Base-by-base conservation (phyloP, 23 red algal genomes). In the Agarophyton chilense region DNA sequence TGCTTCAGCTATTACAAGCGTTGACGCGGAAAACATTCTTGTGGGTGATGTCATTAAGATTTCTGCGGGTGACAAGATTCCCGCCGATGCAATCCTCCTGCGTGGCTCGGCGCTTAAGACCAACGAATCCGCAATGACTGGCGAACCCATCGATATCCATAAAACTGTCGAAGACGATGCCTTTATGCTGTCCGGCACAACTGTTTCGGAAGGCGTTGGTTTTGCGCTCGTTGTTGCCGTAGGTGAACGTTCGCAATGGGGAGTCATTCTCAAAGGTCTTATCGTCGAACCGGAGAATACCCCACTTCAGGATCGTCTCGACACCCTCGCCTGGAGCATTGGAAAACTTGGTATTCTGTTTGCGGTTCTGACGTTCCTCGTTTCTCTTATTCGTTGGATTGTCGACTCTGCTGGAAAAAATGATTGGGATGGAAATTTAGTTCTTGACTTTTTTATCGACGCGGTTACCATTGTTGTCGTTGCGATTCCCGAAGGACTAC, bases 31-130 rank as follows among this genome's bases (percentile, higher is more conserved):
- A 12, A 19, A 86, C 22, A 41, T 98, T 31, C 26, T 98, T 45
- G 95, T 98, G 22, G 95, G 95, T 50, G 95, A 98, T 80, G 66
- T 98, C 11, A 62, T 98, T n/a, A 98, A 94, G 67, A 38, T 98
- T 29, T 16, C 82, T 45, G 90, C 95, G 1, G 95, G 95, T 40
- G 95, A 98, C 29, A 94, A 94, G 38, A 24, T 98, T 51, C 78
- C 95, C 18, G 95, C 95, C 26, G 95, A 98, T 75, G 95, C 72
- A 12, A 57, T 98, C 50, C 80, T 94, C 8, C 17, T 94, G 33
- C 45, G 94, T 26, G 90, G 78, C 12, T 86, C 82, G 16, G 75
- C 68, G 56, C 51, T 98, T 14, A 91, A 90, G 78, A 94, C 90
- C 40, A 93, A 98, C 71, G 95, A 98, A 72, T 91, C 90, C 31